Evolutionary conservation across 108 stramenopile genomes (phyloP), one percentile per base, ranked within the genome.

Genomic region (Cylindrotheca fusiformis): DNA sequence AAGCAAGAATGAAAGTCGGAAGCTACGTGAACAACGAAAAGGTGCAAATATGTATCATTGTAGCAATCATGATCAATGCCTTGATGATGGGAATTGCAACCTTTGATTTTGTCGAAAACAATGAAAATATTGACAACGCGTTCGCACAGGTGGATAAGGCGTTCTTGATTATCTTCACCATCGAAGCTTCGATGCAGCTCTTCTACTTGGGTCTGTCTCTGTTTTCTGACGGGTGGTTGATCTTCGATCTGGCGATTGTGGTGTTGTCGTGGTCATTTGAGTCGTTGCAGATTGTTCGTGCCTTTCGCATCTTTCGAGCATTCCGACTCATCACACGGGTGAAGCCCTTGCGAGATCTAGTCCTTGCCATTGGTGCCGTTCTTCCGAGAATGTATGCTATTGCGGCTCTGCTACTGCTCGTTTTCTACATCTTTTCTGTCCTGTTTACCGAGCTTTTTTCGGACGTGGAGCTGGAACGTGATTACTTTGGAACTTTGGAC

Each of bases 361-460:
- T 90, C 1, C 31, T 70, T 36, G 89, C 89, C 0, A 55, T 90
- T 53, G 77, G 81, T 30, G 77, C 62, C 8, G 89, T 90, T 4
- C 59, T 87, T 57, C 89, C 89, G 23, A 67, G 84, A 45, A 83
- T 90, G 81, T 59, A 63, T 24, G 83, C 82, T 0, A 87, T 90
- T 69, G 56, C 52, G 0, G 36, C 67, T 33, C 72, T 90, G 24
- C 61, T 90, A 46, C 1, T 69, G 21, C 76, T 90, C 22, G 64
- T 90, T 4, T 83, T 90, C 59, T 90, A 81, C 58, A 78, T 90
- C 23, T 90, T 81, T 63, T 79, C 81, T 1, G 84, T 90, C n/a
- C 57, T 87, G 32, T 83, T 83, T 32, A 85, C 84, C 2, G 69
- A 69, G 30, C 80, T 85, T 4, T 89, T 77, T 60, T 74, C 71